Base-by-base conservation (phyloP, 2,329 filamentous ascomycete genomes). In the Aspergillus caelatus region DNA sequence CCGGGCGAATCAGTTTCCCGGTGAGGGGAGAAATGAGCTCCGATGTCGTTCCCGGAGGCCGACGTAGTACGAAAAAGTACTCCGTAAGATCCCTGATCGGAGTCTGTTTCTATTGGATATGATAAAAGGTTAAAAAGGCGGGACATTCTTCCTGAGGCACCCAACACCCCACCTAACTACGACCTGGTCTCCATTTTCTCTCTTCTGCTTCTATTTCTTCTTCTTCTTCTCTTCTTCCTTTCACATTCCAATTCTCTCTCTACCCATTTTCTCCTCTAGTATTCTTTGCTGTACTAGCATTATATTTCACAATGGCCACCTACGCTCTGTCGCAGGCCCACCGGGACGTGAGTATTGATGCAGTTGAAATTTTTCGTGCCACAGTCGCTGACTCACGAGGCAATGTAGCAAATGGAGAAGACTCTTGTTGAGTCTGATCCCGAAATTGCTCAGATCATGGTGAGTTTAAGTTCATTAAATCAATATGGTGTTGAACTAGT, bases 391-490 rank as follows among this genome's bases (percentile, higher is more conserved):
- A 71, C 74, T 81, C 73, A 81, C 75, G 73, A 68, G 69, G 67
- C 61, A 57, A 60, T 69, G 73, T 74, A 97, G 93, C 89, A 98
- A 88, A 92, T 99, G 85, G 92, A 98, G 88, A 95, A 92, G 85
- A 91, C 92, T 80, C 89, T 99, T 74, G 83, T 94, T 75, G 92
- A 97, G 74, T 90, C 91, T 62, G 95, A 99, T 81, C 91, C 93
- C 62, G 94, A 98, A 87, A 92, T 99, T 76, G 93, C 93, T 70
- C 86, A 91, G 83, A 97, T 99, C 82, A 98, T 99, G 94, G 92
- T 96, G 86, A 69, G 87, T 80, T 28, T 46, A 11, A 53, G 30
- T 19, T 16, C n/a, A 21, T 39, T 23, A 14, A 32, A 34, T 54
- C 21, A 36, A 53, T 28, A 41, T 26, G 4, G 12, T 57, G 11